phyloP scores from a whole-genome alignment of 2,329 filamentous ascomycete genomes.

The Calonectria hawksworthii region DNA sequence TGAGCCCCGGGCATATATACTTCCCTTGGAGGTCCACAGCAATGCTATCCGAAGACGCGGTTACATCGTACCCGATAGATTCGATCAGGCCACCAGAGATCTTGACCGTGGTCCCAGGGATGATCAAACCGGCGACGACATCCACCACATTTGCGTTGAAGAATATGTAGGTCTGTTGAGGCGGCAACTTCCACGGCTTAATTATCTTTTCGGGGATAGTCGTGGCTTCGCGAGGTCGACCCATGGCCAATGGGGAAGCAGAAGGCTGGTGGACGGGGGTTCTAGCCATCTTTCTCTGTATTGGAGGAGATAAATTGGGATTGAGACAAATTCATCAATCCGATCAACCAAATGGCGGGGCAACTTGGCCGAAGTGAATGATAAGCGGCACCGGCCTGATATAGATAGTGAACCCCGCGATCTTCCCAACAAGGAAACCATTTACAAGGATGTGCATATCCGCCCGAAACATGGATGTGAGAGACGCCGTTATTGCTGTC shows the following conservation, averaged over 20 bases:
- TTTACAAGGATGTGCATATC: not conserved
- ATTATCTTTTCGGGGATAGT: conserved; percentile 38
- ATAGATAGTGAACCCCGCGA: conserved; percentile 9
- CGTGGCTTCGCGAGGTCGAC: not conserved
- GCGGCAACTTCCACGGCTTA: conserved; percentile 54
- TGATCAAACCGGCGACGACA: conserved; percentile 50
- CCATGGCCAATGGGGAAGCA: not conserved
- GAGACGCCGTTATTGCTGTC: not conserved
- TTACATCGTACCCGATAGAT: conserved; percentile 32
- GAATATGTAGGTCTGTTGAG: conserved; percentile 52
- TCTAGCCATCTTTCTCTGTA: not conserved
- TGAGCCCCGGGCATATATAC: conserved; percentile 51
- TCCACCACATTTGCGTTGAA: conserved; percentile 61
- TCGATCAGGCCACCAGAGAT: conserved; percentile 52
- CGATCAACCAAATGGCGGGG: not conserved
- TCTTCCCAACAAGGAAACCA: conserved; percentile 8
- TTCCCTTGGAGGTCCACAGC: conserved; percentile 43
- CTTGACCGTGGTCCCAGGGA: conserved; percentile 48
- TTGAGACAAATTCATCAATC: not conserved
- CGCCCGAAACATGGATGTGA: not conserved
- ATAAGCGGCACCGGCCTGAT: not conserved
- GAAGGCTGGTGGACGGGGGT: not conserved
- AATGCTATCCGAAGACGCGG: not conserved
- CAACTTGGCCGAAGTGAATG: not conserved
- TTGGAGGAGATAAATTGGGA: not conserved